Evolutionary conservation across 805 yeast genomes (phyloP), one percentile per base, ranked within the genome.

Genomic region (Metschnikowia aberdeeniae): DNA sequence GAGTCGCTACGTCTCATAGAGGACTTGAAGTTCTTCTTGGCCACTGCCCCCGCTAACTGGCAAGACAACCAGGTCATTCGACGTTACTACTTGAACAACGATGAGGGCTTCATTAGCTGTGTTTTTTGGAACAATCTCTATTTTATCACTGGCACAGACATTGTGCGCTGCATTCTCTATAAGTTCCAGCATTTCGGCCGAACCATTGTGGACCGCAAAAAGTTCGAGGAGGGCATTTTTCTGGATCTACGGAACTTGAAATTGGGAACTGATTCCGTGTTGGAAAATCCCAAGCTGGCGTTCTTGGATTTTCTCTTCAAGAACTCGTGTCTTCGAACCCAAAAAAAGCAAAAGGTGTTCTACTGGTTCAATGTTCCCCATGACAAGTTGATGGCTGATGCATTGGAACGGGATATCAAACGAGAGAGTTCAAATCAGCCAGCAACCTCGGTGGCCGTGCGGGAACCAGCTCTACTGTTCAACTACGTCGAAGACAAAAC

Each of bases 341-440:
- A 92, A 58, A 92, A 92, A 75, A 92, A 93, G 59, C 99, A 92
- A 62, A 92, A 93, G 60, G 97, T 92, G 35, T 92, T 92, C 62
- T 89, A 85, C 64, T 93, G 98, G 98, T 89, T 86, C 63, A 85
- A 90, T 59, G 97, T 93, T 8, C 93, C 93, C 20, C 98, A 92
- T 64, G 96, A 90, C 60, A 82, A 85, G 60, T 70, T 92, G 36
- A 90, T 93, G 76, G 81, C 89, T 2, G 98, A 93, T 64, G 97
- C 97, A 0, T 67, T 93, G 36, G 97, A 90, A 62, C 75, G 98
- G 56, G 98, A 93, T 62, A 66, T 90, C 59, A 89, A 88, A 65
- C 82, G 86, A 54, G 97, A 90, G 60, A 61, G 70, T 43, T 55
- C 72, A 13, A 70, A 72, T 40, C 88, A 82, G 51, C 68, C 68